Evolutionary conservation across 2,329 filamentous ascomycete genomes (phyloP), one percentile per base, ranked within the genome.

Genomic region (Aspergillus candidus): DNA sequence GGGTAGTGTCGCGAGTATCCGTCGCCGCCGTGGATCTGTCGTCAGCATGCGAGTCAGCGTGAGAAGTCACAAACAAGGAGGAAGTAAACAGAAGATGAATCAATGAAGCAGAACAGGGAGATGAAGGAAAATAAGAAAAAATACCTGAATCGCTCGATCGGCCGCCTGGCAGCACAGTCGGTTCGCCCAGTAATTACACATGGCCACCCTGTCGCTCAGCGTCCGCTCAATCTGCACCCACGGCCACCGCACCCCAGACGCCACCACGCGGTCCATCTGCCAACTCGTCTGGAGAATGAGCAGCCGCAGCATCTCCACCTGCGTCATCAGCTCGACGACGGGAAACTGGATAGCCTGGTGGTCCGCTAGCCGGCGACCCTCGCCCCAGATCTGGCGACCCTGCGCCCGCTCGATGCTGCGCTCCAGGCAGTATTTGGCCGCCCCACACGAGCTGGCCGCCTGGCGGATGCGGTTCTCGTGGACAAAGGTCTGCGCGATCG

Each of bases 101-200:
- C 11, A 33, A n/a, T 17, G 36, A 13, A 18, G 7, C 32, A 32
- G 11, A 5, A 15, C 3, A 15, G 15, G 4, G 15, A 32, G 15
- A 32, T 14, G 4, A 6, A n/a, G 14, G 3, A 39, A 8, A 15
- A 30, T 7, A 11, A 35, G 17, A 7, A 17, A 27, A 54, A 49
- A 40, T 50, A 66, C 74, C 66, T 83, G 79, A 22, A 83, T 83
- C 3, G 79, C 79, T 27, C 74, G 68, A 56, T 83, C 80, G 2
- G 79, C 79, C 3, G 79, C 77, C 56, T 82, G 70, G 10, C 74
- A 78, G 41, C 75, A 80, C 32, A 83, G 60, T 31, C 79, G 65
- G 54, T 82, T 82, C 1, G 77, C 79, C 70, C 76, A 83, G 58
- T 80, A 83, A 55, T 82, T 83, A 62, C 80, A 83, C 79, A 83